Base-by-base conservation (phyloP, 208 protist species). In the Trypanosoma rangeli region DNA sequence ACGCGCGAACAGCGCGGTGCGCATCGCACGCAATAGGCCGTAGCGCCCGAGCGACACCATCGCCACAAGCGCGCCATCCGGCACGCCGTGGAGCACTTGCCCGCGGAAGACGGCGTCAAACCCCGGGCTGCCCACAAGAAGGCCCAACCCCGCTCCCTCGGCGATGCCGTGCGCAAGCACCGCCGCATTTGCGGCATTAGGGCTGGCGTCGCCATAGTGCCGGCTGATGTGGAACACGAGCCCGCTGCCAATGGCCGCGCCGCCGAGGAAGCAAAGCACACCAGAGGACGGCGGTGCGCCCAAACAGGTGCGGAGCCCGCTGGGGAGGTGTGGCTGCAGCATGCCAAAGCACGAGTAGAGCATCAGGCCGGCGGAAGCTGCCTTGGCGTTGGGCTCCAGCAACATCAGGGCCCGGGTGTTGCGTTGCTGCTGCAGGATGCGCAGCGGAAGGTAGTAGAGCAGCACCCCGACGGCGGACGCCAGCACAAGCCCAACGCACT, bases 11-110 rank as follows among this genome's bases (percentile, higher is more conserved):
- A 46, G 4, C 29, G 67, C 57, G 2, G 56, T 33, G 3, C 46
- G 26, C 55, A 63, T 56, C 33, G 66, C 42, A 1, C 26, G 54
- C 46, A 20, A 2, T 20, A 72, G 28, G n/a, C 67, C 67, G 13
- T n/a, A 18, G 7, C 55, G 57, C 28, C 50, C 46, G 0, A 58
- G 24, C 44, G 67, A 56, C 15, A 44, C 42, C 46, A 64, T 49
- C 35, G 67, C 67, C 57, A 64, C 24, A 10, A 72, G 57, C 67
- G 58, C 49, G 13, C 67, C 67, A 7, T 72, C 67, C n/a, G 67
- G 57, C 18, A 72, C 58, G 15, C 67, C 67, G 29, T 72, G 67
- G 9, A 72, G 16, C 26, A 72, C 55, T 29, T 72, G 67, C 13
- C 44, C 57, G 7, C 44, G 42, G 31, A 72, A 64, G 24, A 64